Base-by-base conservation (phyloP, 805 yeast species). In the Hemisphaericaspora nanyangensis region DNA sequence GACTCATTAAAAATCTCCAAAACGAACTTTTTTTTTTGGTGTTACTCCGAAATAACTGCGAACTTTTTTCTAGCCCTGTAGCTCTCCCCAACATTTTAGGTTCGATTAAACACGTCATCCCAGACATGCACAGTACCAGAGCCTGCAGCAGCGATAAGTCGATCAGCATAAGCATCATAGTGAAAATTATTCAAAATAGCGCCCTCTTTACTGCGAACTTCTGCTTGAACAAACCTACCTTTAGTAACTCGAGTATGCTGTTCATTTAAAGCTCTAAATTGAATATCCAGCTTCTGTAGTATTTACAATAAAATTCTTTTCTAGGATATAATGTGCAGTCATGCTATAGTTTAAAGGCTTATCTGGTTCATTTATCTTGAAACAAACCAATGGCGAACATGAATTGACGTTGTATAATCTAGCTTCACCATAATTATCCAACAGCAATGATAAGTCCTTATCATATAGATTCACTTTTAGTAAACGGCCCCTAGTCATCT, bases 121-220 rank as follows among this genome's bases (percentile, higher is more conserved):
- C 62, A 57, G n/a, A 50, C 16, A 37, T 55, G 52, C 13, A 56
- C 22, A 12, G 11, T 15, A 7, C 60, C 60, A 25, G 40, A 43
- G 2, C 53, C 59, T 35, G 52, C 43, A n/a, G 52, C 38, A 18
- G 48, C 35, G 11, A 55, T 42, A 10, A 56, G 28, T 11, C 48
- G 35, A 37, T 55, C 50, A 6, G 32, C 11, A 4, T 5, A n/a
- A 3, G 15, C 18, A 17, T 15, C 26, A 28, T 27, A 38, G 7
- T 38, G 15, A 5, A 33, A 29, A 18, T 28, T 16, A 22, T 27
- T 28, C 13, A 29, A 25, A 11, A 25, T 22, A 6, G 24, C 25
- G 11, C 26, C 11, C 3, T 20, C 18, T 13, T 29, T 29, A 15
- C n/a, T n/a, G n/a, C 8, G 31, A 16, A 7, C 16, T n/a, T 29